Percentiles rank a stretch among this genome's conserved stretches.
Evolutionary conservation across 2,329 filamentous ascomycete genomes (phyloP).

Genomic region (Cercospora sesami): DNA sequence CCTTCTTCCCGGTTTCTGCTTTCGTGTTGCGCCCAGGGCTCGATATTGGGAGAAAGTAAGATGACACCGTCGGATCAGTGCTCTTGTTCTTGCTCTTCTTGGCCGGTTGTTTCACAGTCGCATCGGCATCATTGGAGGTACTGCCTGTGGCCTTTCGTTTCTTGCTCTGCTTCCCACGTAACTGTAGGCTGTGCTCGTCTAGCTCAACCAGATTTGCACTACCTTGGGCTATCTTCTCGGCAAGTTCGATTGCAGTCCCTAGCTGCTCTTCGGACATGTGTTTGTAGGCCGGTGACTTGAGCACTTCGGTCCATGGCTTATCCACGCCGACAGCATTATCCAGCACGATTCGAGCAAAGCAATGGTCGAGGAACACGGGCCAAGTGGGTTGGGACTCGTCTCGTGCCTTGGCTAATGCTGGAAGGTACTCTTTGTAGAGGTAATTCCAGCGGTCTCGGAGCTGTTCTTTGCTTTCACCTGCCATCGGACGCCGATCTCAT

Average conservation of each 20-base stretch:
- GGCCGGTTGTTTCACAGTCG: neutral
- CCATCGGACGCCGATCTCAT: neutral
- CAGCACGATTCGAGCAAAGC: conserved; percentile 49
- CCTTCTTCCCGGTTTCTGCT: neutral
- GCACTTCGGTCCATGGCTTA: conserved; percentile 45
- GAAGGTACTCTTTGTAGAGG: conserved; percentile 35
- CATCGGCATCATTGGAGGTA: neutral
- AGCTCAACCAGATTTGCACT: conserved; percentile 42
- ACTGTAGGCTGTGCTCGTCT: conserved; percentile 43
- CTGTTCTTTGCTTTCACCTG: conserved; percentile 16
- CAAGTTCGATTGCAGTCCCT: conserved; percentile 42
- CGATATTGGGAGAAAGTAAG: conserved; percentile 36
- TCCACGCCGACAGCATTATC: conserved; percentile 45
- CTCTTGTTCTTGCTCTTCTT: conserved; percentile 31
- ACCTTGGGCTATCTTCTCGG: conserved; percentile 41
- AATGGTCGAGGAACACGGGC: conserved; percentile 49
- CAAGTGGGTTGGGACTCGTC: conserved; percentile 41
- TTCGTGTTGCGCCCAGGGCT: conserved; percentile 5
- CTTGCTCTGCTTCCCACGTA: conserved; percentile 41
- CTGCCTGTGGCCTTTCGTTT: conserved; percentile 24
- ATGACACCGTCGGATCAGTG: conserved; percentile 28
- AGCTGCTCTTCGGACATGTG: conserved; percentile 47
- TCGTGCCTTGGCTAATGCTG: conserved; percentile 34
- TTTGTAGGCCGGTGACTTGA: conserved; percentile 46
- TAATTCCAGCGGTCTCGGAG: conserved; percentile 32